Evolutionary conservation across 257 asterid genomes (phyloP).

Genomic region (Cinchona pubescens): DNA sequence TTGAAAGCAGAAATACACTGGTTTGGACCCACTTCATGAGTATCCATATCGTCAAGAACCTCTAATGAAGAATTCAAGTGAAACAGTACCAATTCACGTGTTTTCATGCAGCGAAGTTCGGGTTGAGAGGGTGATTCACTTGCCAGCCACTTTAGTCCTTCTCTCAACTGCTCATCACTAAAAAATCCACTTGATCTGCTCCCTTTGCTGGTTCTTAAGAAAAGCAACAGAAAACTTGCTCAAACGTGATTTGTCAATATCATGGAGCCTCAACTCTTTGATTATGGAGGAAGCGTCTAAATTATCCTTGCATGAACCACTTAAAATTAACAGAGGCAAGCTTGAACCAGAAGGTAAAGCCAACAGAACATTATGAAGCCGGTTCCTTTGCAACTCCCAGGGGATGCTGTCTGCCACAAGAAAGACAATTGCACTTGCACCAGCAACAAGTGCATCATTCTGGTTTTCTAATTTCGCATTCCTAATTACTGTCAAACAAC

Average conservation of each 20-base stretch:
- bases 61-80: conserved; percentile 53
- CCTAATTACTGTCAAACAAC: conserved; percentile 75
- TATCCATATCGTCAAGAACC: conserved; percentile 34
- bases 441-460: conserved; percentile 45
- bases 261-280: conserved; percentile 48
- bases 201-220: conserved; percentile 42
- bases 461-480: conserved; percentile 37
- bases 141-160: conserved; percentile 86
- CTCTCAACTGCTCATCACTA: conserved; percentile 59
- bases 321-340: conserved; percentile 72
- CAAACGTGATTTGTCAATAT: conserved; percentile 51
- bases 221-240: conserved; percentile 35
- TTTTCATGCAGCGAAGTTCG: conserved; percentile 37
- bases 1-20: conserved; percentile 67
- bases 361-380: conserved; percentile 51
- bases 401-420: conserved; percentile 55
- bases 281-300: conserved; percentile 43
- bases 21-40: conserved; percentile 45
- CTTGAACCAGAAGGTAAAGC: conserved; percentile 59
- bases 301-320: conserved; percentile 44
- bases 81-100: conserved; percentile 69
- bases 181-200: conserved; percentile 52
- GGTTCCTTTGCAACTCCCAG: conserved; percentile 57
- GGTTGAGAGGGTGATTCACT: conserved; percentile 66
- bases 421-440: conserved; percentile 71